phyloP scores from a whole-genome alignment of 1,284 basidiomycete genomes.

The Leucoagaricus sp. region DNA sequence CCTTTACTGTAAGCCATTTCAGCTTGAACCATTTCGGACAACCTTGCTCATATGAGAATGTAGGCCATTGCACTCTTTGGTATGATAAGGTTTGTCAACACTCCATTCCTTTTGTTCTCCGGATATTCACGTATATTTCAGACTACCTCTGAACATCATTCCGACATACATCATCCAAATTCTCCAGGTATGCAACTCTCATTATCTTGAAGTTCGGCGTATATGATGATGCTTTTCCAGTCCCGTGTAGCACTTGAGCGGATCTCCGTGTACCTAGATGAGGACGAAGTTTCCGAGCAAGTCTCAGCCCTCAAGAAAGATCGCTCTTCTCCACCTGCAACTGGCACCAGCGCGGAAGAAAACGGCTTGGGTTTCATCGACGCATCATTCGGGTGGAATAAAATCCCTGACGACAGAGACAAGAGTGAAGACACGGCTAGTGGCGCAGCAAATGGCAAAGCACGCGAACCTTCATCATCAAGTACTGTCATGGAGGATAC shows the following conservation, averaged over 20 bases:
- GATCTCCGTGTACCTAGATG: slow-evolving; percentile 78
- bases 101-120: background rate
- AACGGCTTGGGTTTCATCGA: slow-evolving; percentile 63
- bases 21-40: background rate
- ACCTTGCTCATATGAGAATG: background rate
- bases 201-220: slow-evolving; percentile 4
- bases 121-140: background rate
- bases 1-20: slow-evolving; percentile 63
- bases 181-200: slow-evolving; percentile 47
- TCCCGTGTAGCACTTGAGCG: slow-evolving; percentile 78
- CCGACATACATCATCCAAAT: slow-evolving; percentile 68
- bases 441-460: slow-evolving; percentile 13
- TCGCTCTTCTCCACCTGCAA: slow-evolving; percentile 21
- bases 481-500: background rate
- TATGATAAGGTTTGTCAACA: slow-evolving; percentile 56
- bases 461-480: slow-evolving; percentile 9
- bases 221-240: too few species aligned
- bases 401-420: slow-evolving; percentile 47
- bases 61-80: slow-evolving; percentile 71
- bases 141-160: slow-evolving; percentile 69
- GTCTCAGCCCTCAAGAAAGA: slow-evolving; percentile 60
- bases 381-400: slow-evolving; percentile 75
- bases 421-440: slow-evolving; percentile 26
- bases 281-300: slow-evolving; percentile 79
- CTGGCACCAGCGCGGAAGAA: slow-evolving; percentile 24